These are phyloP conservation scores for Hymenoscyphus infarciens DNA, from an alignment of 2,329 filamentous ascomycete species.

Conservation along the genomic window DNA sequence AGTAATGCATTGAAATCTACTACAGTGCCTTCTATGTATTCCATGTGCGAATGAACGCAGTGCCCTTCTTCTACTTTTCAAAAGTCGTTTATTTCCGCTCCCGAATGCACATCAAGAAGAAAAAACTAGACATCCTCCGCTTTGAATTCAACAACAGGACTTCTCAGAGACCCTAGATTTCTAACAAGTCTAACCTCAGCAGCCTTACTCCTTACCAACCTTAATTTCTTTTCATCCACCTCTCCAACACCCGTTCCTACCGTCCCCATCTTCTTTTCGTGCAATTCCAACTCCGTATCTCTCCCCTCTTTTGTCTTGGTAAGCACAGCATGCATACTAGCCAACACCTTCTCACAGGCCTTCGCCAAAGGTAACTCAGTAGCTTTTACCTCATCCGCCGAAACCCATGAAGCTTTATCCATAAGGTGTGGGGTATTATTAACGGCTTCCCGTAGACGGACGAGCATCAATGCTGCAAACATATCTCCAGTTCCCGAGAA, in stretches of 20 bases:
- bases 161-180: slow-evolving; percentile 64
- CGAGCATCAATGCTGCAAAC: slow-evolving; percentile 90
- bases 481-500: slow-evolving; percentile 98
- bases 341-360: slow-evolving; percentile 81
- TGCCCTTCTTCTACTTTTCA: neutral
- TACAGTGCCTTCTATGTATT: neutral
- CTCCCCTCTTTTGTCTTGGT: slow-evolving; percentile 63
- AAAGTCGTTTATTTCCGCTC: neutral
- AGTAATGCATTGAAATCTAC: neutral
- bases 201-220: slow-evolving; percentile 74
- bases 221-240: slow-evolving; percentile 45
- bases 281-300: slow-evolving; percentile 56
- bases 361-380: slow-evolving; percentile 76
- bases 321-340: slow-evolving; percentile 87
- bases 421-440: slow-evolving; percentile 46
- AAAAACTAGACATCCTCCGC: slow-evolving; percentile 46
- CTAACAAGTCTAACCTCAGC: slow-evolving; percentile 82
- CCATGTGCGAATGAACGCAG: neutral
- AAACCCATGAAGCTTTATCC: slow-evolving; percentile 66
- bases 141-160: slow-evolving; percentile 62
- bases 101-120: neutral
- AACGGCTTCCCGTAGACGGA: slow-evolving; percentile 81
- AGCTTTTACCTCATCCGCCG: slow-evolving; percentile 65
- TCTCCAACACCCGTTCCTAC: slow-evolving; percentile 34
- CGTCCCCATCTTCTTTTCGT: slow-evolving; percentile 42